A percentile compares a stretch with the other conserved stretches of the same genome.
These are phyloP conservation scores for Metschnikowia hibisci DNA, from an alignment of 805 yeast species.

Conservation along the genomic window DNA sequence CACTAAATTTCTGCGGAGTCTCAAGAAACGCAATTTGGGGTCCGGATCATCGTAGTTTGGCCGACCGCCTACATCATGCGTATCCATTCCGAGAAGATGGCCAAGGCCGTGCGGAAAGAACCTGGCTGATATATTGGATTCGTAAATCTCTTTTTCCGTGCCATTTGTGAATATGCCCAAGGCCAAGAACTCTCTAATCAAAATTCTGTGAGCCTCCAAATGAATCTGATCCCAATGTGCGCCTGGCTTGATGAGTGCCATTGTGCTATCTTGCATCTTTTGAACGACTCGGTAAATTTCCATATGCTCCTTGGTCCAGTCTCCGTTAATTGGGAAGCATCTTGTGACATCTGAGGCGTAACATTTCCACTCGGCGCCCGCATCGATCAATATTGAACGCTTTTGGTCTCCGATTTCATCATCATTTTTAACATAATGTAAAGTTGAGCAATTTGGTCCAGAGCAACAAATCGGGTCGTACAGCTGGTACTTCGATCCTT, in stretches of 20 bases:
- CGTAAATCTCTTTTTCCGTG: slow-evolving; percentile 61
- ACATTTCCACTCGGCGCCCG: slow-evolving; percentile 96
- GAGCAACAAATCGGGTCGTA: slow-evolving; percentile 96
- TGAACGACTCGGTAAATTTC: slow-evolving; percentile 75
- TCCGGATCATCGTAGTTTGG: slow-evolving; percentile 84
- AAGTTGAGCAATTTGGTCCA: slow-evolving; percentile 85
- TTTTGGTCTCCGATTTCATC: slow-evolving; percentile 48
- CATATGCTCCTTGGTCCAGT: slow-evolving; percentile 84
- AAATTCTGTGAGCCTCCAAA: slow-evolving; percentile 68
- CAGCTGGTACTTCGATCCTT: slow-evolving; percentile 84
- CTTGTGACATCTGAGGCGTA: slow-evolving; percentile 94
- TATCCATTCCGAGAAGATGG: slow-evolving; percentile 89
- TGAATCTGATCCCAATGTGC: slow-evolving; percentile 84
- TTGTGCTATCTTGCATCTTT: slow-evolving; percentile 75
- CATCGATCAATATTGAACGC: slow-evolving; percentile 78
- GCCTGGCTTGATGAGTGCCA: slow-evolving; percentile 77
- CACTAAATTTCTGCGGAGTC: slow-evolving; percentile 71
- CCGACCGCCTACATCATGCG: slow-evolving; percentile 91
- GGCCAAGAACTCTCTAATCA: slow-evolving; percentile 64
- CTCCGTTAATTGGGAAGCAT: slow-evolving; percentile 88
- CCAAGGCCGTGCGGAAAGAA: slow-evolving; percentile 97
- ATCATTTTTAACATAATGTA: slow-evolving; percentile 86
- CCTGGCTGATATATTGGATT: slow-evolving; percentile 65
- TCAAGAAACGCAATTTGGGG: slow-evolving; percentile 68
- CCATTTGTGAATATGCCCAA: slow-evolving; percentile 72